These are phyloP conservation scores for Zymoseptoria passerinii DNA, from an alignment of 2,329 filamentous ascomycete genomes.

Conservation along the genomic window DNA sequence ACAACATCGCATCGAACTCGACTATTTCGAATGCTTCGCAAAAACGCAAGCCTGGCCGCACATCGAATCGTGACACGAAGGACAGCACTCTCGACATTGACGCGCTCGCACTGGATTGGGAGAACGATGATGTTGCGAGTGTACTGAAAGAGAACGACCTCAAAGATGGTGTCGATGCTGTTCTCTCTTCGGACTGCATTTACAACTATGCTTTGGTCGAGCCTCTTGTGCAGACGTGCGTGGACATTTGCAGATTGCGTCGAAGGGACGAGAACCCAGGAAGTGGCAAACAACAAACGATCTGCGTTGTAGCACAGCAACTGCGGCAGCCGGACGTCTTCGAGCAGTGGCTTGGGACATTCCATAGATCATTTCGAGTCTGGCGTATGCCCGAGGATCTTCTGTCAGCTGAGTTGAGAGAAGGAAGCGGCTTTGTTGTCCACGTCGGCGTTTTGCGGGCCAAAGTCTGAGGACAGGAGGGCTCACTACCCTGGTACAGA, in stretches of 20 bases:
- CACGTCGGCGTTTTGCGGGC: constrained; percentile 60
- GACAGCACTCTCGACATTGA: constrained; percentile 13
- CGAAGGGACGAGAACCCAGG: background rate
- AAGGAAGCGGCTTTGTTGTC: constrained; percentile 68
- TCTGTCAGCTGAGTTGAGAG: constrained; percentile 51
- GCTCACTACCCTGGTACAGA: background rate
- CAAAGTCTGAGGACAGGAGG: background rate
- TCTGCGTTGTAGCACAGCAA: constrained; percentile 84
- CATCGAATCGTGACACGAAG: background rate
- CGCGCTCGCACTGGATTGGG: constrained; percentile 64
- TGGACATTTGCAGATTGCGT: constrained; percentile 60
- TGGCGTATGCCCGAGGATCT: constrained; percentile 66
- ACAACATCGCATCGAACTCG: constrained; percentile 62
- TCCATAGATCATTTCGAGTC: constrained; percentile 57
- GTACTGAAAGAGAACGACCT: constrained; percentile 44
- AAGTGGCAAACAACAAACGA: constrained; percentile 41
- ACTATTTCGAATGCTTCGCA: background rate
- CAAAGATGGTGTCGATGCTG: constrained; percentile 35
- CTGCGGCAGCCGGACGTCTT: constrained; percentile 79
- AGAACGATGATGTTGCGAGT: constrained; percentile 44
- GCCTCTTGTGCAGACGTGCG: constrained; percentile 68
- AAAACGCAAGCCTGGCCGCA: background rate
- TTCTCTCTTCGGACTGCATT: constrained; percentile 87
- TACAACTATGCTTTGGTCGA: constrained; percentile 83
- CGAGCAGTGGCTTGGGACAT: constrained; percentile 66